Evolutionary conservation across 177 flowering plant genomes (phyloP).

Genomic region (Vitis hybrid): DNA sequence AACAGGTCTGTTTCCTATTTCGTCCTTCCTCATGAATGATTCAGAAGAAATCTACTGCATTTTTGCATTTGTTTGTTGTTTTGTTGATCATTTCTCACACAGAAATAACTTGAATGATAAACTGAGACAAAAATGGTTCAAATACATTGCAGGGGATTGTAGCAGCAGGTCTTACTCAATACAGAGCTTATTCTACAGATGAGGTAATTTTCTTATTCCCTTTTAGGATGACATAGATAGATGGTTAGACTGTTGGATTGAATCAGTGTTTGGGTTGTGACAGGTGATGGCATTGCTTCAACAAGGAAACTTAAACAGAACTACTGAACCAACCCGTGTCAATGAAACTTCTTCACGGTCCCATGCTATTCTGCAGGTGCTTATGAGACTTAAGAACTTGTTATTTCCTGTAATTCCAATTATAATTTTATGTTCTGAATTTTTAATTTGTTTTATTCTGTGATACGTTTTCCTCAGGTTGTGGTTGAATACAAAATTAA

Average conservation of each 20-base stretch:
- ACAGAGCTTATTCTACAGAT: constrained; percentile 88
- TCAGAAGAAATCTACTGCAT: too few species aligned
- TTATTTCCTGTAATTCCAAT: neutral
- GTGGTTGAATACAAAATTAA: constrained; percentile 70
- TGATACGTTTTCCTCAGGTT: constrained; percentile 41
- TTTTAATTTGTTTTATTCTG: neutral
- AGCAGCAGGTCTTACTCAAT: constrained; percentile 92
- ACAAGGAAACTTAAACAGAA: constrained; percentile 82
- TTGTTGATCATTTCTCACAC: too few species aligned
- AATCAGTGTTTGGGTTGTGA: neutral
- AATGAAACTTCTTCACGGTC: constrained; percentile 96
- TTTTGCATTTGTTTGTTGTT: too few species aligned
- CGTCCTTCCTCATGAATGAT: neutral
- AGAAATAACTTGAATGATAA: neutral
- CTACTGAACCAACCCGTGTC: constrained; percentile 94
- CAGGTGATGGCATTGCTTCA: constrained; percentile 95
- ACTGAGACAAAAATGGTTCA: neutral
- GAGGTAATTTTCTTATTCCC: constrained; percentile 45
- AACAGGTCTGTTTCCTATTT: constrained; percentile 51
- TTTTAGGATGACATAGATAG: constrained; percentile 5
- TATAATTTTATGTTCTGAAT: neutral
- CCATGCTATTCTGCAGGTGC: constrained; percentile 95
- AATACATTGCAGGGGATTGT: constrained; percentile 71
- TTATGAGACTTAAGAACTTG: neutral
- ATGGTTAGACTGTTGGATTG: neutral